Evolutionary conservation across 2,329 filamentous ascomycete genomes (phyloP), one percentile per base, ranked within the genome.

Genomic region (Neofusicoccum umdonicola): DNA sequence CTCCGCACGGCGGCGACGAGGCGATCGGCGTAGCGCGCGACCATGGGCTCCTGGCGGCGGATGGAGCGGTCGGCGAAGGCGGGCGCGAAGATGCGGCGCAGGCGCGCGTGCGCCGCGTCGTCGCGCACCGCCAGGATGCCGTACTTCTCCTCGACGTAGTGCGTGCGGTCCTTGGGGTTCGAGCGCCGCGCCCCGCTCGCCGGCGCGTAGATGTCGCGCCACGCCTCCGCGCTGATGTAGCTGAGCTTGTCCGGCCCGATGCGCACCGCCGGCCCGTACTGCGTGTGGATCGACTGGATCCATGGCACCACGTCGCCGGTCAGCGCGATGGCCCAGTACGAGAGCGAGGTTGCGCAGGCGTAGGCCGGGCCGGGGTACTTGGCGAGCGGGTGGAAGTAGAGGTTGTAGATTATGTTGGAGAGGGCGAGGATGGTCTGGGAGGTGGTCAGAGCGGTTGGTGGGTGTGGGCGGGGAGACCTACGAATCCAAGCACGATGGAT

Each of bases 21-120:
- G 8, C 70, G 39, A 3, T 75, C 72, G 17, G 75, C 71, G 62
- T 79, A 77, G 0, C 60, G 47, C 42, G 72, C 66, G 58, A 81
- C 66, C 66, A 74, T 65, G 4, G 67, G 64, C 58, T 73, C 70
- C 62, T 77, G 74, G 27, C 70, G 68, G 13, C 68, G 67, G 12
- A 77, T 56, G 0, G 71, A 72, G 47, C 69, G 69, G 44, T 75
- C 67, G 11, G 72, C 72, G 67, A 77, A 77, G 12, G 72, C 71
- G 56, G 74, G 68, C 2, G 72, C 69, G 37, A 67, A 47, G 39
- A 65, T 62, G 17, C 67, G 64, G 2, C 69, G 67, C 39, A 63
- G 52, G 7, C 67, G 65, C 11, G 64, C 54, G 58, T 72, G 69
- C 27, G 51, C 51, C 3, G 57, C 45, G 31, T 68, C 64, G 22